phyloP scores from a whole-genome alignment of 139 green algal species.

The Ulvella scutata region DNA sequence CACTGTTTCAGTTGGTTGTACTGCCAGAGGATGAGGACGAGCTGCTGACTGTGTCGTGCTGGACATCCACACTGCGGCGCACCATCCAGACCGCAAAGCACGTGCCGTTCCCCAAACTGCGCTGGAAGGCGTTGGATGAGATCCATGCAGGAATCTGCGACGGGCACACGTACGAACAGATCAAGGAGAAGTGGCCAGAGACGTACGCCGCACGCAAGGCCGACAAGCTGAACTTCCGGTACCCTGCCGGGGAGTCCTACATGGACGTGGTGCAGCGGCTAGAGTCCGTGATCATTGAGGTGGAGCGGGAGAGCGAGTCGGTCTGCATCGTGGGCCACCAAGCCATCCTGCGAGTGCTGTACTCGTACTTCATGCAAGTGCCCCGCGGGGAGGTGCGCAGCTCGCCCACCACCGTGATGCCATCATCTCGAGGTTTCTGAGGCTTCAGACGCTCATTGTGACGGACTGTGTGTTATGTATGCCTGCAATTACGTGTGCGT shows the following conservation, averaged over 20 bases:
- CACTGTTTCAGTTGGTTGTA: constrained; percentile 1
- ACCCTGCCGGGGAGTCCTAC: constrained; percentile 77
- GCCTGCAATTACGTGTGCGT: neutral
- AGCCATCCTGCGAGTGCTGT: constrained; percentile 67
- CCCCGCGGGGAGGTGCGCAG: neutral
- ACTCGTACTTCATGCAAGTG: constrained; percentile 69
- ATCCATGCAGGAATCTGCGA: constrained; percentile 72
- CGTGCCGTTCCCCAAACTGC: constrained; percentile 73
- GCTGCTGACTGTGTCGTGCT: constrained; percentile 60
- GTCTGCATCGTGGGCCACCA: constrained; percentile 76
- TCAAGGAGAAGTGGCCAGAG: constrained; percentile 47
- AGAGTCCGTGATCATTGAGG: constrained; percentile 83
- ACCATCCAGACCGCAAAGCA: constrained; percentile 79
- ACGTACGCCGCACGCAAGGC: constrained; percentile 54
- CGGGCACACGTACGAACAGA: constrained; percentile 74
- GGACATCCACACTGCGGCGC: constrained; percentile 82
- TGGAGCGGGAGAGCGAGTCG: constrained; percentile 73
- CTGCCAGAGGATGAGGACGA: constrained; percentile 20
- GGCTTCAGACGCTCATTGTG: neutral
- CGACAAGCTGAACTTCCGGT: constrained; percentile 90
- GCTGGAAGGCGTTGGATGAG: constrained; percentile 83
- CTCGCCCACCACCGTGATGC: neutral
- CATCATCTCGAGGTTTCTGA: neutral
- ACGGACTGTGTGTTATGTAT: neutral
- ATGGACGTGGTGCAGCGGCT: constrained; percentile 78